Conservation (phyloP, 169 alveolate genomes). For the Babesia bigemina region DNA sequence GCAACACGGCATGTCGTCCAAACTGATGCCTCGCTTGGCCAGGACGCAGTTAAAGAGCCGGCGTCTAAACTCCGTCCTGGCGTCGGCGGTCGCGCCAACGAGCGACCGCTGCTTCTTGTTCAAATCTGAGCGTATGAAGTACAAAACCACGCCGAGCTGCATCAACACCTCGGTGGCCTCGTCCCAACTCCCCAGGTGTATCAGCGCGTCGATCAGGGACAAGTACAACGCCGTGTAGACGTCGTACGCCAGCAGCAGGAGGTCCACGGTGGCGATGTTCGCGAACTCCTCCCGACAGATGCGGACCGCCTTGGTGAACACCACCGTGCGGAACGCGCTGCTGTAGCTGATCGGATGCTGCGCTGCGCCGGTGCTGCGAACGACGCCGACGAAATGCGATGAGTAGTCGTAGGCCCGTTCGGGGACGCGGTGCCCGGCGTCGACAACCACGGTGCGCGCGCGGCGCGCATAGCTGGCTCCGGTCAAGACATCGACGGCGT, state of each 20-base stretch:
- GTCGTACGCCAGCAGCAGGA: constrained; percentile 36
- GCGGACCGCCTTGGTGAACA: constrained; percentile 8
- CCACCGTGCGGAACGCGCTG: background rate
- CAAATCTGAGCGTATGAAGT: constrained; percentile 34
- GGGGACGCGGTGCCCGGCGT: background rate
- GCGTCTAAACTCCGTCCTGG: background rate
- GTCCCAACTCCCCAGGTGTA: constrained; percentile 31
- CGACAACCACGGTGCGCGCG: background rate
- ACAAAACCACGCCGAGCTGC: constrained; percentile 30
- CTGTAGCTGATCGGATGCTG: background rate
- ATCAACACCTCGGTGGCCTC: constrained; percentile 7
- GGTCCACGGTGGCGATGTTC: constrained; percentile 17
- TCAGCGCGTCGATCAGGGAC: constrained; percentile 22
- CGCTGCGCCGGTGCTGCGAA: background rate
- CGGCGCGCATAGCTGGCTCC: background rate
- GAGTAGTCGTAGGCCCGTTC: background rate
- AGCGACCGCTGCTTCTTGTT: background rate
- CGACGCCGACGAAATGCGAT: background rate
- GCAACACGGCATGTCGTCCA: background rate
- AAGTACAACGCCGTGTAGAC: constrained; percentile 29
- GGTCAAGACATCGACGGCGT: background rate
- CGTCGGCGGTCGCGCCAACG: background rate
- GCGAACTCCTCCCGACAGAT: constrained; percentile 10
- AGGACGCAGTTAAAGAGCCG: background rate
- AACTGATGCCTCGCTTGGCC: constrained; percentile 21